Percentiles rank a stretch among this genome's conserved stretches.
These are phyloP conservation scores for Scenedesmus sp. DNA, from an alignment of 163 green algal genomes.

Conservation along the genomic window DNA sequence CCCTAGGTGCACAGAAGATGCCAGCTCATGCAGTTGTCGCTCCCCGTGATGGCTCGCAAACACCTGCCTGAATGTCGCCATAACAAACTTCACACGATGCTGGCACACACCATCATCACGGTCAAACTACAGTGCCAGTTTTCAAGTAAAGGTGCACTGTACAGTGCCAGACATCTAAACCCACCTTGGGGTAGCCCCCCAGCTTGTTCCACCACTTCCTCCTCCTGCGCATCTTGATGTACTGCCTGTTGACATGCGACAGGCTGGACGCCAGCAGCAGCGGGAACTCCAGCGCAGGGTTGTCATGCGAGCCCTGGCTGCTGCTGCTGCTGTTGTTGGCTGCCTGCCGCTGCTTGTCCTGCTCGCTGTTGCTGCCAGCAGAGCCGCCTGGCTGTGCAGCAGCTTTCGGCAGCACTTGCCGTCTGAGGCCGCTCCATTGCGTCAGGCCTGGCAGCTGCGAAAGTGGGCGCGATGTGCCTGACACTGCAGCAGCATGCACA, in stretches of 20 bases:
- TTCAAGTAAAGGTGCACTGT: neutral
- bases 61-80: too few species aligned
- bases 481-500: slow-evolving; percentile 1
- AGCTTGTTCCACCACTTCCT: slow-evolving; percentile 50
- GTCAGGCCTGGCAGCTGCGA: neutral
- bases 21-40: too few species aligned
- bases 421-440: neutral
- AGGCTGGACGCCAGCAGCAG: slow-evolving; percentile 40
- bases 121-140: neutral
- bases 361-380: neutral
- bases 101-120: too few species aligned
- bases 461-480: neutral
- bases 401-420: neutral
- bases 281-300: slow-evolving; percentile 28
- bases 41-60: too few species aligned
- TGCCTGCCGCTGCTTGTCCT: slow-evolving; percentile 7
- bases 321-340: neutral
- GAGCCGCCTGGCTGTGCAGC: neutral
- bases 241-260: slow-evolving; percentile 51
- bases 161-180: neutral
- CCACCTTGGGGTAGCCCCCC: slow-evolving; percentile 42
- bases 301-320: slow-evolving; percentile 1
- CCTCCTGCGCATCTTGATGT: slow-evolving; percentile 52
- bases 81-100: too few species aligned
- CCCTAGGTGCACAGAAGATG: too few species aligned